Percentiles rank a stretch among this genome's conserved stretches.
Conservation (phyloP, 2,329 filamentous ascomycete species). For the Mycocentrospora acerina region DNA sequence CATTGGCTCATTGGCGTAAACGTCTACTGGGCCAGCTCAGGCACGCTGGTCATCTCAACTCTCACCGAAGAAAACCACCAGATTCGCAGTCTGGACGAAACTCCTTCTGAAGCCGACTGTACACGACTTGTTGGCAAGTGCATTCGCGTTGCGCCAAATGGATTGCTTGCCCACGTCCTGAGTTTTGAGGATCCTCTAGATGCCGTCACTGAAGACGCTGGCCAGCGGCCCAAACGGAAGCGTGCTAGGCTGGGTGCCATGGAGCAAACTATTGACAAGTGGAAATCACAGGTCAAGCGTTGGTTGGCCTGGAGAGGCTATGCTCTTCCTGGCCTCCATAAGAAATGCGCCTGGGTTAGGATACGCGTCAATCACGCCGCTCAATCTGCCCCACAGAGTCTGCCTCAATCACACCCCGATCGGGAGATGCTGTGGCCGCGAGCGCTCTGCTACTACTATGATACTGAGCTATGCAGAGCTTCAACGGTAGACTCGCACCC, state of each 20-base stretch:
- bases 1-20: slow-evolving; percentile 33
- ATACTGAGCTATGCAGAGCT: slow-evolving; percentile 1
- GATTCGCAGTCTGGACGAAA: slow-evolving; percentile 24
- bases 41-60: slow-evolving; percentile 36
- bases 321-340: slow-evolving; percentile 24
- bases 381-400: slow-evolving; percentile 12
- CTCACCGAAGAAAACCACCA: slow-evolving; percentile 23
- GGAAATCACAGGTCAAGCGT: slow-evolving; percentile 35
- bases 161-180: slow-evolving; percentile 30
- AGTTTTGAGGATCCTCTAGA: slow-evolving; percentile 35
- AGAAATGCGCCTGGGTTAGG: slow-evolving; percentile 32
- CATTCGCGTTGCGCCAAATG: slow-evolving; percentile 40
- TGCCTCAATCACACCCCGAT: slow-evolving; percentile 11
- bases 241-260: slow-evolving; percentile 22
- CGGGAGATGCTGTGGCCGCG: slow-evolving; percentile 41
- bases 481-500: not conserved
- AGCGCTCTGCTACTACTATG: slow-evolving; percentile 35
- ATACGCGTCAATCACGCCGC: slow-evolving; percentile 24
- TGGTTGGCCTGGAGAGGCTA: slow-evolving; percentile 42
- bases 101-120: slow-evolving; percentile 15
- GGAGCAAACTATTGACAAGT: slow-evolving; percentile 35
- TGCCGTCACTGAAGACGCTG: slow-evolving; percentile 16
- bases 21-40: slow-evolving; percentile 38
- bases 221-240: slow-evolving; percentile 25
- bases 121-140: slow-evolving; percentile 24